Evolutionary conservation across 2,329 filamentous ascomycete genomes (phyloP).

Genomic region (Ophiostoma perfectum): DNA sequence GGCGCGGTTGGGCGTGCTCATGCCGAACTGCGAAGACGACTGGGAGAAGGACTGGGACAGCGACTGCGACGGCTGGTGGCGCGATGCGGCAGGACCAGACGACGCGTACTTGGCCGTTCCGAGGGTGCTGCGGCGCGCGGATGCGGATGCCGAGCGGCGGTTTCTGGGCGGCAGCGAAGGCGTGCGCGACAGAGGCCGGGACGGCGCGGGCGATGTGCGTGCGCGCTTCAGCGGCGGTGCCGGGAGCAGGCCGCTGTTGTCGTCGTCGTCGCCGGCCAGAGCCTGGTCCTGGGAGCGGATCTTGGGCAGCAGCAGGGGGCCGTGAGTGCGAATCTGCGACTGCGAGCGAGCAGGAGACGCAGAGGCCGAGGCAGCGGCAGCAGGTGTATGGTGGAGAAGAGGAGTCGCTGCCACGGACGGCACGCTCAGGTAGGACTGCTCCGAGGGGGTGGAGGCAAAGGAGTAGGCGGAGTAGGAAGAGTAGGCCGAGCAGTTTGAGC

Average conservation of each 20-base stretch:
- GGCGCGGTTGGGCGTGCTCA: constrained; percentile 22
- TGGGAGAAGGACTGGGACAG: neutral
- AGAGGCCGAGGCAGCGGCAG: constrained; percentile 15
- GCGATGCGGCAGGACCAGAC: constrained; percentile 19
- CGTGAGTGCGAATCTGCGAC: constrained; percentile 60
- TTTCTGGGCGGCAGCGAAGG: constrained; percentile 7
- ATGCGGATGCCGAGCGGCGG: constrained; percentile 4
- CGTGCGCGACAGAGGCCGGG: constrained; percentile 27
- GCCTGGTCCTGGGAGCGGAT: constrained; percentile 80
- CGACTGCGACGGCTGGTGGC: neutral
- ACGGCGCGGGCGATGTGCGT: constrained; percentile 47
- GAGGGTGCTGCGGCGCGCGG: constrained; percentile 13
- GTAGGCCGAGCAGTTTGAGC: constrained; percentile 57
- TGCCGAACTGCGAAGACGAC: neutral
- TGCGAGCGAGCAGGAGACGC: constrained; percentile 64
- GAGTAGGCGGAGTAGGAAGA: constrained; percentile 55
- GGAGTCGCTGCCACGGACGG: constrained; percentile 49
- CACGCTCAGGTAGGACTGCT: constrained; percentile 46
- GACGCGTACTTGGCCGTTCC: neutral
- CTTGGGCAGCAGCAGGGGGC: constrained; percentile 75
- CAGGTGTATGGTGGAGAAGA: constrained; percentile 41
- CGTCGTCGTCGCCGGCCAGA: constrained; percentile 48
- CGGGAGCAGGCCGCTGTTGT: constrained; percentile 37
- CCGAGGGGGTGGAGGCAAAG: constrained; percentile 52
- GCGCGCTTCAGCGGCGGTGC: constrained; percentile 47